These are phyloP conservation scores for Phytophthora macrochlamydospora DNA, from an alignment of 352 stramenopile genomes.

Conservation along the genomic window DNA sequence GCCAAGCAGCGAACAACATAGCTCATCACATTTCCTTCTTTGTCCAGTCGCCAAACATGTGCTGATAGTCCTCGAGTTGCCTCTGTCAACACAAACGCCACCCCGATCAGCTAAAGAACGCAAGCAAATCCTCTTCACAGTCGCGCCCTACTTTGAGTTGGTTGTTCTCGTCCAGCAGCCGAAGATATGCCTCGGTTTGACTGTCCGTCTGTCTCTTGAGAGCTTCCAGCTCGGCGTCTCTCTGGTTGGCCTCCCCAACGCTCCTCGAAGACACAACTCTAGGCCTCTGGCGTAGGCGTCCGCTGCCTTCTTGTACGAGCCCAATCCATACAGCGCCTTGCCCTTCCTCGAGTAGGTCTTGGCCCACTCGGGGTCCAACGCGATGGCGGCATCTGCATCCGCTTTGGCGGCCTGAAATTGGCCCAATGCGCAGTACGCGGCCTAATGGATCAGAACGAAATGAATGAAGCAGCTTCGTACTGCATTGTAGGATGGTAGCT, in stretches of 20 bases:
- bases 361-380: constrained; percentile 67
- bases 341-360: constrained; percentile 82
- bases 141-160: constrained; percentile 61
- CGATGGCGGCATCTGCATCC: constrained; percentile 68
- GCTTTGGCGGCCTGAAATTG: constrained; percentile 51
- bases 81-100: constrained; percentile 31
- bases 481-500: too few relatives aligned
- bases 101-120: not conserved
- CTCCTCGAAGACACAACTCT: constrained; percentile 74
- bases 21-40: constrained; percentile 78
- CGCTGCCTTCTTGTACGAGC: constrained; percentile 65
- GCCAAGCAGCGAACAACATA: constrained; percentile 9
- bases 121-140: not conserved
- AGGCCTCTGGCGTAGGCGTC: constrained; percentile 79
- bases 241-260: constrained; percentile 63
- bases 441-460: constrained; percentile 18
- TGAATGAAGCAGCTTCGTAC: not conserved
- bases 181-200: constrained; percentile 74
- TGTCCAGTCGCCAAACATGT: constrained; percentile 83
- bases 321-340: constrained; percentile 77
- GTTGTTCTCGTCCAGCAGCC: constrained; percentile 75
- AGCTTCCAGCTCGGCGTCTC: constrained; percentile 76
- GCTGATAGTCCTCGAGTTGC: constrained; percentile 79
- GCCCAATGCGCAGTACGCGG: constrained; percentile 68
- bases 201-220: constrained; percentile 71